Conservation (phyloP, 179 eudicot genomes). For the Amaranthus tricolor region DNA sequence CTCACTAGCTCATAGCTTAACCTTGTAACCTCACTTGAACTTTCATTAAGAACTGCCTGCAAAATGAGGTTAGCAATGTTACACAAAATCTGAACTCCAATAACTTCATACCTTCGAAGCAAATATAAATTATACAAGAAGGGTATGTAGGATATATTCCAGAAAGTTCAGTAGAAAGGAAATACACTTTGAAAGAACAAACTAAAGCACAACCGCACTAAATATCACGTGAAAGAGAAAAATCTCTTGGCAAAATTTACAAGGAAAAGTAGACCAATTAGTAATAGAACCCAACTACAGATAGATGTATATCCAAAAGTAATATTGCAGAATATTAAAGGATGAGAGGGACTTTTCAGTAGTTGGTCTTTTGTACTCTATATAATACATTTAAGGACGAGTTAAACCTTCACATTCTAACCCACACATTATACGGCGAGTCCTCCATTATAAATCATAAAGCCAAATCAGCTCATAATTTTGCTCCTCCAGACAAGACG, state of each 20-base stretch:
- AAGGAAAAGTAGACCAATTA: neutral
- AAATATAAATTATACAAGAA: neutral
- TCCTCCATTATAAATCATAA: neutral
- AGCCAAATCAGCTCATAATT: neutral
- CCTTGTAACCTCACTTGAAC: constrained; percentile 25
- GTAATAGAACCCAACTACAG: neutral
- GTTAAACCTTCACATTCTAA: no score
- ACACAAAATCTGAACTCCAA: neutral
- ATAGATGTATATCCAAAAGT: neutral
- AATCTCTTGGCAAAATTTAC: neutral
- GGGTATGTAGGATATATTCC: neutral
- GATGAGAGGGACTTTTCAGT: no score
- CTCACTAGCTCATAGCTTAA: constrained; percentile 49
- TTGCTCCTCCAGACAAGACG: neutral
- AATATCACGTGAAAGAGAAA: neutral
- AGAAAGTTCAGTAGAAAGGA: neutral
- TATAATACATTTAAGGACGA: no score
- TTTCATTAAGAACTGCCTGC: constrained; percentile 54
- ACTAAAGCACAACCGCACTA: neutral
- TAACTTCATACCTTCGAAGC: neutral
- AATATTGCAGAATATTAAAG: neutral
- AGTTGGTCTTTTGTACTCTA: no score
- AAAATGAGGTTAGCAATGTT: constrained; percentile 7
- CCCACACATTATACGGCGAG: neutral
- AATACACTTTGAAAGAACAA: neutral